These are phyloP conservation scores for Tilletia setariae DNA, from an alignment of 1,284 basidiomycete species.

Conservation along the genomic window DNA sequence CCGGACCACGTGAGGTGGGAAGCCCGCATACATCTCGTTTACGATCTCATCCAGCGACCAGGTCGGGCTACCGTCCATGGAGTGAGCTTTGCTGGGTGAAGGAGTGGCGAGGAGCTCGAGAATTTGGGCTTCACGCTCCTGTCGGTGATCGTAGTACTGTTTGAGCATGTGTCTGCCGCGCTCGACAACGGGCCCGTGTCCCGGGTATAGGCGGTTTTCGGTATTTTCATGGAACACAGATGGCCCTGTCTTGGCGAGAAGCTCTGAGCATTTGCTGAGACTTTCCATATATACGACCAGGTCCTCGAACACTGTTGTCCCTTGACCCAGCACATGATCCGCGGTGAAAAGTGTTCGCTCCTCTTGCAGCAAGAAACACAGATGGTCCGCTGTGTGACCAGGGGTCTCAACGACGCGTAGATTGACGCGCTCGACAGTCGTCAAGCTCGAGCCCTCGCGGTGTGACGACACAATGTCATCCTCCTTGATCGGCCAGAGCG, in stretches of 20 bases:
- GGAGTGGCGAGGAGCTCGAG: slow-evolving; percentile 61
- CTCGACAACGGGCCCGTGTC: slow-evolving; percentile 74
- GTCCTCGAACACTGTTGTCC: slow-evolving; percentile 85
- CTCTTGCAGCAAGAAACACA: slow-evolving; percentile 58
- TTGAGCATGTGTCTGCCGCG: slow-evolving; percentile 63
- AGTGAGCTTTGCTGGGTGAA: slow-evolving; percentile 37
- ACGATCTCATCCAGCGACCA: slow-evolving; percentile 48
- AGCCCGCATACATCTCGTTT: slow-evolving; percentile 64
- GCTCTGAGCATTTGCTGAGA: slow-evolving; percentile 65
- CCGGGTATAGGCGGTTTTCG: slow-evolving; percentile 68
- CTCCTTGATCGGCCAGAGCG: slow-evolving; percentile 27
- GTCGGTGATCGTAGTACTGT: slow-evolving; percentile 75
- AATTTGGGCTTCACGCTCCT: slow-evolving; percentile 78
- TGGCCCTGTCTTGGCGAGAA: slow-evolving; percentile 34
- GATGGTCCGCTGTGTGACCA: slow-evolving; percentile 84
- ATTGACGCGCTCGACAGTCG: slow-evolving; percentile 11
- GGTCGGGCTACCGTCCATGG: slow-evolving; percentile 24
- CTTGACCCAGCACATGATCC: slow-evolving; percentile 85
- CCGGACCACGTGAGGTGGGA: slow-evolving; percentile 66
- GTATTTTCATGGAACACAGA: slow-evolving; percentile 1
- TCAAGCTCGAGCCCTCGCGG: slow-evolving; percentile 9
- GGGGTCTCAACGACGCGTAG: slow-evolving; percentile 74
- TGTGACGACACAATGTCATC: slow-evolving; percentile 24
- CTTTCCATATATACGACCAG: slow-evolving; percentile 70
- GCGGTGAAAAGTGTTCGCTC: slow-evolving; percentile 72